These are phyloP conservation scores for Boletus sp. DNA, from an alignment of 768 basidiomycete genomes.

Conservation along the genomic window DNA sequence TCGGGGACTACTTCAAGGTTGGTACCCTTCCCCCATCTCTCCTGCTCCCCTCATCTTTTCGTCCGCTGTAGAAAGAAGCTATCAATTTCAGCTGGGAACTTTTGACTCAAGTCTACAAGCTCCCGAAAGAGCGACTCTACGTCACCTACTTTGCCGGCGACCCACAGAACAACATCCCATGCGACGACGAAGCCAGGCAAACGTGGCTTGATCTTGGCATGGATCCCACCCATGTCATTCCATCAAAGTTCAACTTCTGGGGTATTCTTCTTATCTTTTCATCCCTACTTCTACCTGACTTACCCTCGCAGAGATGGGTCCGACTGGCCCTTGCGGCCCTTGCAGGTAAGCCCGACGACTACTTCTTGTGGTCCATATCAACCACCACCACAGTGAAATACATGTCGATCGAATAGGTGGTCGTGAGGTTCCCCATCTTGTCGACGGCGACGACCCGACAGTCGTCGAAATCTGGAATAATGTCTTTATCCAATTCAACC, in stretches of 20 bases:
- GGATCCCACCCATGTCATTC: slow-evolving; percentile 83
- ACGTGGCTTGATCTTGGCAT: slow-evolving; percentile 90
- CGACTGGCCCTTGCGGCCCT: slow-evolving; percentile 96
- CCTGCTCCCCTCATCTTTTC: slow-evolving; percentile 4
- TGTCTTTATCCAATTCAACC: slow-evolving; percentile 98
- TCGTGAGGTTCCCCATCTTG: slow-evolving; percentile 89
- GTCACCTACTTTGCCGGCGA: slow-evolving; percentile 99
- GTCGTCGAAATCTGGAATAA: slow-evolving; percentile 99
- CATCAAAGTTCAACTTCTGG: slow-evolving; percentile 99
- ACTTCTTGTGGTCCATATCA: background rate
- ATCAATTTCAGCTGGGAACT: slow-evolving; percentile 93
- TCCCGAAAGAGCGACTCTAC: slow-evolving; percentile 89
- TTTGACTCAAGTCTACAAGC: slow-evolving; percentile 82
- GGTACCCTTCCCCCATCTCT: slow-evolving; percentile 6
- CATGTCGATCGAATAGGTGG: slow-evolving; percentile 98
- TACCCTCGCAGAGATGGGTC: slow-evolving; percentile 84
- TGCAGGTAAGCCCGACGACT: slow-evolving; percentile 58
- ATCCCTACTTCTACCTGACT: background rate
- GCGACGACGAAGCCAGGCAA: slow-evolving; percentile 86
- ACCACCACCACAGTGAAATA: slow-evolving; percentile 64
- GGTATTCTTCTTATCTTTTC: slow-evolving; percentile 49
- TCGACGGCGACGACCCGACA: slow-evolving; percentile 95
- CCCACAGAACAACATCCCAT: slow-evolving; percentile 73
- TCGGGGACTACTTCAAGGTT: slow-evolving; percentile 99
- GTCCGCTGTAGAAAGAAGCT: slow-evolving; percentile 74